Conservation (phyloP, 352 stramenopile genomes). For the Thraustotheca clavata region DNA sequence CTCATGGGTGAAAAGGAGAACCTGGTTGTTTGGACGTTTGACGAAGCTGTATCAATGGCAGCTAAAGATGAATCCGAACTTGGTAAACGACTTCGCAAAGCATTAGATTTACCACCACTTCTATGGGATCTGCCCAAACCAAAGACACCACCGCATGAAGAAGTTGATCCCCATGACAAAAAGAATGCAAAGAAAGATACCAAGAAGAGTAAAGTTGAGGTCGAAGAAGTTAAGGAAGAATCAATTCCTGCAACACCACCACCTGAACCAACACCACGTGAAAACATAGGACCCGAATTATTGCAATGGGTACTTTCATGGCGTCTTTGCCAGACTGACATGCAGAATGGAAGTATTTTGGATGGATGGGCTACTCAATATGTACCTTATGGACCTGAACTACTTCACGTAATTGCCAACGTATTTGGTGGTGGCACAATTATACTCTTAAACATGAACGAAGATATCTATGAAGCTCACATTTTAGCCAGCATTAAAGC, state of each 20-base stretch:
- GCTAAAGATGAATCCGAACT: conserved; percentile 33
- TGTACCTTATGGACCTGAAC: conserved; percentile 28
- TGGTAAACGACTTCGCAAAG: conserved; percentile 30
- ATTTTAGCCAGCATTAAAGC: conserved; percentile 3
- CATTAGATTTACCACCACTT: conserved; percentile 22
- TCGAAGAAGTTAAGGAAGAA: conserved; percentile 19
- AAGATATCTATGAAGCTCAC: conserved; percentile 50
- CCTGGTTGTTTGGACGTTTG: conserved; percentile 56
- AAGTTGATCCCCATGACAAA: background rate
- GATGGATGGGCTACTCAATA: conserved; percentile 66
- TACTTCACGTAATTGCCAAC: conserved; percentile 32
- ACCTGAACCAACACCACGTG: background rate
- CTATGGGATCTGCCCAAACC: conserved; percentile 12
- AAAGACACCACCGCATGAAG: background rate
- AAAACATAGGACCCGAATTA: conserved; percentile 21
- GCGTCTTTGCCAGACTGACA: conserved; percentile 48
- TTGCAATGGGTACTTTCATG: conserved; percentile 46
- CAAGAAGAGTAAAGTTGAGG: conserved; percentile 18
- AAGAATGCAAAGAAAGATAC: conserved; percentile 22
- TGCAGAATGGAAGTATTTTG: conserved; percentile 56
- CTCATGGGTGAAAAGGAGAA: conserved; percentile 69
- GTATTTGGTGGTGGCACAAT: conserved; percentile 37
- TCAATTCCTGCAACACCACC: background rate
- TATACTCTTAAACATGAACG: conserved; percentile 51
- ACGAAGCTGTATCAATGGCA: conserved; percentile 48